These are phyloP conservation scores for Colletotrichum noveboracense DNA, from an alignment of 2,329 filamentous ascomycete genomes.

Conservation along the genomic window DNA sequence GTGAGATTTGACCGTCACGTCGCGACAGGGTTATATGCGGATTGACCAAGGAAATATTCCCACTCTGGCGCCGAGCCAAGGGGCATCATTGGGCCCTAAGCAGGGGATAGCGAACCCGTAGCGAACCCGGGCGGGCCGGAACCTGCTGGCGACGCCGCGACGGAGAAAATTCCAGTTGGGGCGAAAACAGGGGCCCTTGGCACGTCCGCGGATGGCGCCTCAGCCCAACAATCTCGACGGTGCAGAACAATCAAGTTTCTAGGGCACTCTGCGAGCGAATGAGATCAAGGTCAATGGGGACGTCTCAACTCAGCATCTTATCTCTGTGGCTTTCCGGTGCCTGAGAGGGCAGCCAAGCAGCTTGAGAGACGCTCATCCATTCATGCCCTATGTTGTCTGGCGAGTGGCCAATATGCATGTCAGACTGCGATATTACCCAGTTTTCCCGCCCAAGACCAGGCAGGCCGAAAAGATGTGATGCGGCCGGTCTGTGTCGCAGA, in stretches of 20 bases:
- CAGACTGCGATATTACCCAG: not conserved
- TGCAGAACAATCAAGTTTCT: not conserved
- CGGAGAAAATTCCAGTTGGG: not conserved
- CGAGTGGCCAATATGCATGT: constrained; percentile 2
- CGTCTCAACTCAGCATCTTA: not conserved
- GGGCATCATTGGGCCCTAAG: not conserved
- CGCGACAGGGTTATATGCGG: not conserved
- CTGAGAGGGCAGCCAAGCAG: not conserved
- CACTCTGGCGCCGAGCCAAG: constrained; percentile 2
- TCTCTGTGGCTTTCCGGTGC: not conserved
- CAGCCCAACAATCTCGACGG: not conserved
- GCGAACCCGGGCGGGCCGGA: constrained; percentile 6
- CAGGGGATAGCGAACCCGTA: not conserved
- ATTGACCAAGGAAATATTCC: not conserved
- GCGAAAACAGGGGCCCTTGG: not conserved
- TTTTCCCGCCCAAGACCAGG: not conserved
- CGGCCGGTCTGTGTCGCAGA: not conserved
- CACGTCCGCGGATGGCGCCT: not conserved
- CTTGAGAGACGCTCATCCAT: not conserved
- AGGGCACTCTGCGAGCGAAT: not conserved
- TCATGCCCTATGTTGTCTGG: not conserved
- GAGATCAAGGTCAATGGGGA: not conserved
- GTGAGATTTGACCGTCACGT: not conserved
- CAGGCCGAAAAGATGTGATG: not conserved
- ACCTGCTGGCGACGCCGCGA: constrained; percentile 4